phyloP scores from a whole-genome alignment of 768 basidiomycete species.

The Cystofilobasidium bisporidii region DNA sequence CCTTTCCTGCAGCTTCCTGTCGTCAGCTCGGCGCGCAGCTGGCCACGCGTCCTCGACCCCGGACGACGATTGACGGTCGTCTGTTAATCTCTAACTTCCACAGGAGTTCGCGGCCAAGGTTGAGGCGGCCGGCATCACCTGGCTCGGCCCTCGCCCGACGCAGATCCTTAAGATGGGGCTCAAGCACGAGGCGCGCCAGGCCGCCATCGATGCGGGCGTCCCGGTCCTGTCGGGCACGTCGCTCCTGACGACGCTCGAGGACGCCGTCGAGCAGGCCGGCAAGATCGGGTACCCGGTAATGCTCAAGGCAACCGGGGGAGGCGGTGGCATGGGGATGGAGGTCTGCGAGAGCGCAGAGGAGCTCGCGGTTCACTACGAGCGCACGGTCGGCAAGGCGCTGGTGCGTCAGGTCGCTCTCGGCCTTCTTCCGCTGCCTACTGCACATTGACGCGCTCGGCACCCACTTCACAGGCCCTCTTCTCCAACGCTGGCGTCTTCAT shows the following conservation, averaged over 20 bases:
- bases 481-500: slow-evolving; percentile 49
- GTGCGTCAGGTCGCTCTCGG: slow-evolving; percentile 37
- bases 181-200: slow-evolving; percentile 52
- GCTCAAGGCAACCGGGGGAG: slow-evolving; percentile 59
- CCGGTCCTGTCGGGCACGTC: slow-evolving; percentile 53
- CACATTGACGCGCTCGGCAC: neutral
- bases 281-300: slow-evolving; percentile 54
- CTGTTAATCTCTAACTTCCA: neutral
- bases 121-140: slow-evolving; percentile 47
- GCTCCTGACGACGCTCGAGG: slow-evolving; percentile 44
- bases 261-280: slow-evolving; percentile 43
- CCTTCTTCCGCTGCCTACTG: too few relatives aligned
- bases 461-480: slow-evolving; percentile 45
- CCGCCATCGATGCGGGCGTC: slow-evolving; percentile 48
- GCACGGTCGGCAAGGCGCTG: slow-evolving; percentile 45
- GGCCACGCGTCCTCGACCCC: too few relatives aligned
- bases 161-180: slow-evolving; percentile 52
- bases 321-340: slow-evolving; percentile 59
- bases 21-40: neutral
- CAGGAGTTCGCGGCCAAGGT: slow-evolving; percentile 47
- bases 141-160: slow-evolving; percentile 51
- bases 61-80: too few relatives aligned
- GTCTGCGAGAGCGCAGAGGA: slow-evolving; percentile 47
- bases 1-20: neutral
- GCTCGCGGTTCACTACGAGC: slow-evolving; percentile 41